These are phyloP conservation scores for Wickerhamiella lipophila DNA, from an alignment of 805 yeast species.

Conservation along the genomic window DNA sequence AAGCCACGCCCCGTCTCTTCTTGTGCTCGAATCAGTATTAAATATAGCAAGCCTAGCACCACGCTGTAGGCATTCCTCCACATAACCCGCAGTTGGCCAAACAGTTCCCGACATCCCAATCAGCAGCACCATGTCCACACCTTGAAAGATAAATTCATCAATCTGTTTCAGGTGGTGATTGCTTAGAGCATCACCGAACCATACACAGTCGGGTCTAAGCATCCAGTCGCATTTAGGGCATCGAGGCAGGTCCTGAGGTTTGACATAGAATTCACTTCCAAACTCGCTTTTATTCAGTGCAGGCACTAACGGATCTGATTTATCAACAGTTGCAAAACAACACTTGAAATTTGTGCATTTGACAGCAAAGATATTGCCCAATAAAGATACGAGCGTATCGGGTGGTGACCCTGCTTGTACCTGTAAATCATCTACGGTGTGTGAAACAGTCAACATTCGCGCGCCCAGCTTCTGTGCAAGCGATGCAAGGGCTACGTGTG, in stretches of 20 bases:
- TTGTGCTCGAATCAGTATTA: slow-evolving; percentile 35
- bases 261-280: slow-evolving; percentile 26
- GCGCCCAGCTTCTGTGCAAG: slow-evolving; percentile 33
- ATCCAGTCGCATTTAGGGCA: slow-evolving; percentile 64
- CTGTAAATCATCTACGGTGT: slow-evolving; percentile 70
- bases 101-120: slow-evolving; percentile 77
- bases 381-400: slow-evolving; percentile 49
- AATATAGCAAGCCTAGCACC: slow-evolving; percentile 81
- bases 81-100: slow-evolving; percentile 89
- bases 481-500: slow-evolving; percentile 57
- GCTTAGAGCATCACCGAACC: slow-evolving; percentile 89
- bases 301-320: slow-evolving; percentile 45
- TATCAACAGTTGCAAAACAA: slow-evolving; percentile 39
- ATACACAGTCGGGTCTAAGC: slow-evolving; percentile 79
- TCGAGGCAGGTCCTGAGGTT: slow-evolving; percentile 45
- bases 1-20: slow-evolving; percentile 46
- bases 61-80: slow-evolving; percentile 54
- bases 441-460: slow-evolving; percentile 59
- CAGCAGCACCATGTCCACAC: slow-evolving; percentile 58
- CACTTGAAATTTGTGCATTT: slow-evolving; percentile 69
- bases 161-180: slow-evolving; percentile 48
- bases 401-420: slow-evolving; percentile 50
- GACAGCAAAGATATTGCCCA: slow-evolving; percentile 64
- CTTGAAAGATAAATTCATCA: slow-evolving; percentile 52
- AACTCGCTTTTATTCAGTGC: slow-evolving; percentile 31